These are phyloP conservation scores for Nepenthes mirabilis DNA, from an alignment of 148 eudicot species.

Conservation along the genomic window DNA sequence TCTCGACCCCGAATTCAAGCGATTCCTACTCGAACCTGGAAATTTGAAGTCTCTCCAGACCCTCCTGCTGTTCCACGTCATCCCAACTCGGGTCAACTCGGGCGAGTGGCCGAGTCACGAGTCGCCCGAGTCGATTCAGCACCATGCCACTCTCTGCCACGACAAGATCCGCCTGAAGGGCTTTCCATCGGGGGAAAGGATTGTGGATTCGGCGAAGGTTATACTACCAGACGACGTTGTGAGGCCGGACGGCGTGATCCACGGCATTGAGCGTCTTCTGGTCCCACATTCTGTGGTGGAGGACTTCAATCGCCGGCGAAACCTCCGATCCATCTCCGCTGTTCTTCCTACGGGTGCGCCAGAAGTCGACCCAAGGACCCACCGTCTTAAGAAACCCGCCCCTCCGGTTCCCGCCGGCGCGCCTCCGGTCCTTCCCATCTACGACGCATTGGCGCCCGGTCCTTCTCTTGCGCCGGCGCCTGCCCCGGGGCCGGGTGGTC, in stretches of 20 bases:
- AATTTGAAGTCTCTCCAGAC: constrained; percentile 43
- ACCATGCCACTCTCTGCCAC: constrained; percentile 12
- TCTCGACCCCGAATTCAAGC: constrained; percentile 56
- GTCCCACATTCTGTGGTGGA: constrained; percentile 32
- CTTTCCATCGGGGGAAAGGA: neutral
- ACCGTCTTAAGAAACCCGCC: constrained; percentile 16
- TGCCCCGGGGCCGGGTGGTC: constrained; percentile 50
- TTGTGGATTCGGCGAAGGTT: constrained; percentile 23
- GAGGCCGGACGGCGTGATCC: constrained; percentile 37
- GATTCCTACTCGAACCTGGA: constrained; percentile 42
- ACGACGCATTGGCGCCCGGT: constrained; percentile 41
- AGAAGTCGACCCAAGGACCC: constrained; percentile 38
- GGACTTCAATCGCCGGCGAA: constrained; percentile 39
- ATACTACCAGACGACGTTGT: constrained; percentile 18
- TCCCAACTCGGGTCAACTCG: constrained; percentile 23
- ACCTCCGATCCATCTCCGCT: constrained; percentile 37
- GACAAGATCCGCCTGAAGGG: constrained; percentile 10
- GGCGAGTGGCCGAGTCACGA: constrained; percentile 11
- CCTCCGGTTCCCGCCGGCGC: constrained; percentile 30
- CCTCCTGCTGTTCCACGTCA: constrained; percentile 28
- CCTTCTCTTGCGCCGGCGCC: constrained; percentile 24
- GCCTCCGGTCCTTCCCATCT: constrained; percentile 33
- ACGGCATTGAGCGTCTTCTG: constrained; percentile 30
- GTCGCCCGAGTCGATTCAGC: constrained; percentile 8
- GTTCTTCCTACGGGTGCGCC: constrained; percentile 47